Base-by-base conservation (phyloP, 805 yeast species). In the Candida awuae region DNA sequence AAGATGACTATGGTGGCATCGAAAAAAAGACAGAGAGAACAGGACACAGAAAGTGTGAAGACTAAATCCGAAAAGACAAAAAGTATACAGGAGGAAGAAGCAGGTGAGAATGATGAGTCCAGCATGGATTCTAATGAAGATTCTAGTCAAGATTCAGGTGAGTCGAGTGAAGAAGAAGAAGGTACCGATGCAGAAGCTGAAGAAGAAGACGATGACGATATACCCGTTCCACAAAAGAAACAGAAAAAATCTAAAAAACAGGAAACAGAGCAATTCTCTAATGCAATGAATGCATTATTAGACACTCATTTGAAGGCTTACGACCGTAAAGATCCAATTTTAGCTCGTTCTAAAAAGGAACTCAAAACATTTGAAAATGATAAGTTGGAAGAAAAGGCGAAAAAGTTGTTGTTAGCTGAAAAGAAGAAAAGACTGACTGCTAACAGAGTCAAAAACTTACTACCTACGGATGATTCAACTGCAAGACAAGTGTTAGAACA, bases 271-370 rank as follows among this genome's bases (percentile, higher is more conserved):
- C 69, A 77, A 2, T 90, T 92, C 54, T 84, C 95, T 15, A 70
- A 63, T 39, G 97, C 97, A 0, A 76, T 92, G 54, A 76, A 67
- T 48, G 92, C 95, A 13, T 82, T 90, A 51, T 63, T 90, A 37
- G 83, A 82, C 5, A 85, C 97, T 2, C 80, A 77, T 52, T 67
- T 90, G 48, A 92, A 92, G 58, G 94, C 95, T 0, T 83, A 90
- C 52, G 86, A 83, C 54, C 71, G 97, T 54, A 73, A 73, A 32
- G 95, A 88, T 57, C 98, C 98, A 3, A 84, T 90, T 40, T 70
- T 90, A 62, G 88, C 90, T 7, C 77, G 97, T 62, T 68, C 74
- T 18, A 83, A 84, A 53, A 83, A 81, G 48, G 68, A 71, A 30
- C 45, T 78, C 36, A 80, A 79, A 61, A 79, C 84, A 48, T 70